These are phyloP conservation scores for Aquilaria sinensis DNA, from an alignment of 345 rosid genomes.

Conservation along the genomic window DNA sequence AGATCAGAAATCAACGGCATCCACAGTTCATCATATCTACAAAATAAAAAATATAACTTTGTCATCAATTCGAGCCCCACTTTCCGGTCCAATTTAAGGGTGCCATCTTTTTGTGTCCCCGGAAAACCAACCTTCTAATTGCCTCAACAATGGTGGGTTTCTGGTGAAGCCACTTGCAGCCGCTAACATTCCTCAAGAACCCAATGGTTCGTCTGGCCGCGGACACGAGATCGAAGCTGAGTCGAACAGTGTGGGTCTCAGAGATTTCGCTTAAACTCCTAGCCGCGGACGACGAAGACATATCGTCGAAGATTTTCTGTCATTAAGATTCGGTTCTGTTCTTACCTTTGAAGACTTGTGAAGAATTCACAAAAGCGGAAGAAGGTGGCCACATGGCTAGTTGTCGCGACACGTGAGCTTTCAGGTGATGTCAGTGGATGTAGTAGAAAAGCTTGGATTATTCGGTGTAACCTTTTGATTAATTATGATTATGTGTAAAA, in stretches of 20 bases:
- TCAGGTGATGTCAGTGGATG: neutral
- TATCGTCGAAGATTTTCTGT: conserved; percentile 10
- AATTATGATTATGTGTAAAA: too few species aligned
- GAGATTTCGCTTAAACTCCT: conserved; percentile 64
- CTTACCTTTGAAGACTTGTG: neutral
- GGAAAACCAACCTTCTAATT: conserved; percentile 50
- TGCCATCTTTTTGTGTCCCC: neutral
- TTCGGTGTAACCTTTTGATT: neutral
- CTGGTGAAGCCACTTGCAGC: conserved; percentile 70
- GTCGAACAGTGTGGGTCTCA: conserved; percentile 37
- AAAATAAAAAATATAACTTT: neutral
- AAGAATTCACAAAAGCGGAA: neutral
- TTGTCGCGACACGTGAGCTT: conserved; percentile 1
- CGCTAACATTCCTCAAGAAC: conserved; percentile 52
- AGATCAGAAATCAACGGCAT: conserved; percentile 88
- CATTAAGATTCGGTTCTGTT: neutral
- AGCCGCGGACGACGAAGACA: neutral
- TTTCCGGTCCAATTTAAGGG: conserved; percentile 7
- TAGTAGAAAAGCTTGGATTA: neutral
- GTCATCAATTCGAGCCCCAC: neutral
- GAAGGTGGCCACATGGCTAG: neutral
- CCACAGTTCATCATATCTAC: conserved; percentile 89
- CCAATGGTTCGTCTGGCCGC: conserved; percentile 56
- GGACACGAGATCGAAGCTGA: conserved; percentile 60
- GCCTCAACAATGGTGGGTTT: conserved; percentile 48